Evolutionary conservation across 2,329 filamentous ascomycete species (phyloP).

Genomic region (Gyromitra esculenta): DNA sequence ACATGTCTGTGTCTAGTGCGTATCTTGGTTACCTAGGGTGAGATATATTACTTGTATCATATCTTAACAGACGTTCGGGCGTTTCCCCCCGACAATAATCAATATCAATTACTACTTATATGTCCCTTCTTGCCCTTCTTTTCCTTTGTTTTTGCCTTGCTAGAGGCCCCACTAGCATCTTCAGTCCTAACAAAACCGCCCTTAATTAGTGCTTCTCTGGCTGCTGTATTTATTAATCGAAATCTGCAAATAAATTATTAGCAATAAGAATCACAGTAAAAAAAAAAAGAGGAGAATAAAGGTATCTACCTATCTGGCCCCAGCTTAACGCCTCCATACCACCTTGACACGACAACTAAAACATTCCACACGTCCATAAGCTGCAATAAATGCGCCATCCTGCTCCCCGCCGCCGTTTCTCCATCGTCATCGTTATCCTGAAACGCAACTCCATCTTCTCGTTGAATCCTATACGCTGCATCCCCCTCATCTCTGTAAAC

Average conservation of each 20-base stretch:
- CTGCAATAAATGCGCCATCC: conserved; percentile 89
- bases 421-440: conserved; percentile 98
- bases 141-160: conserved; percentile 56
- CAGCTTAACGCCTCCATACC: conserved; percentile 92
- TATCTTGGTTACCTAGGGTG: background rate
- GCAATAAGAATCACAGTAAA: background rate
- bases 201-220: conserved; percentile 82
- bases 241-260: conserved; percentile 64
- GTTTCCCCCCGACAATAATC: background rate
- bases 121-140: conserved; percentile 37
- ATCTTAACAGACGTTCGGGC: no score
- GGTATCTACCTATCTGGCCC: conserved; percentile 75
- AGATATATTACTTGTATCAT: background rate
- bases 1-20: background rate
- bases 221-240: conserved; percentile 85
- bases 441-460: conserved; percentile 67
- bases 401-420: conserved; percentile 87
- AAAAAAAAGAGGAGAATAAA: background rate
- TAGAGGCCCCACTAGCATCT: conserved; percentile 57
- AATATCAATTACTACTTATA: background rate
- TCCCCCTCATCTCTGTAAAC: background rate
- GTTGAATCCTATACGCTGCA: conserved; percentile 83
- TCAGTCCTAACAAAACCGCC: conserved; percentile 74
- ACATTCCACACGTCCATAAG: conserved; percentile 93
- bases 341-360: conserved; percentile 90